Evolutionary conservation across 176 grass and related monocot species (phyloP).

Genomic region (Tuctoria greenei): DNA sequence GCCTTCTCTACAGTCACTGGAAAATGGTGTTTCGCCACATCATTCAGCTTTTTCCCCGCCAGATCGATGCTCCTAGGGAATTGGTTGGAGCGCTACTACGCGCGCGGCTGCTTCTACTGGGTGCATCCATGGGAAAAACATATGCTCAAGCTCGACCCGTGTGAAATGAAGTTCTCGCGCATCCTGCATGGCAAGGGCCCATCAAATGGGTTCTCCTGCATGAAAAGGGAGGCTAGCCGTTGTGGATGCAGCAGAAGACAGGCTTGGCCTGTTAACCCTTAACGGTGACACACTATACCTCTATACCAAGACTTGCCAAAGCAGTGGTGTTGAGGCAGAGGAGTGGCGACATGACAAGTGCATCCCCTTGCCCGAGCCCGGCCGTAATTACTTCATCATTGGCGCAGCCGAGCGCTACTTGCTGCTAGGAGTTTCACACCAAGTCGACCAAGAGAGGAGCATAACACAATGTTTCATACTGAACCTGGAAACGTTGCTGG

Average conservation of each 20-base stretch:
- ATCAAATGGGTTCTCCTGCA: no score
- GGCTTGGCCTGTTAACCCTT: neutral
- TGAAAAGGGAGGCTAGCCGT: no score
- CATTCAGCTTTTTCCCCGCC: neutral
- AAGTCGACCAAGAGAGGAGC: fast-evolving
- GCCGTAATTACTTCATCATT: neutral
- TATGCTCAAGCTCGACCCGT: slow-evolving; percentile 6
- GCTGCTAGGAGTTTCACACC: neutral
- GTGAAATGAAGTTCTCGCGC: slow-evolving; percentile 14
- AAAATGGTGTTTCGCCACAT: neutral
- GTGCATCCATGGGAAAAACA: neutral
- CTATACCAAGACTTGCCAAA: neutral
- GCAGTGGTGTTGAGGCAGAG: neutral
- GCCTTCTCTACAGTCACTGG: neutral
- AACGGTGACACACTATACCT: neutral
- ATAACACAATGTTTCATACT: neutral
- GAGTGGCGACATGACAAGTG: neutral
- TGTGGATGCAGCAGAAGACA: neutral
- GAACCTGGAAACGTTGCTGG: neutral
- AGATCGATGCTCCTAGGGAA: neutral
- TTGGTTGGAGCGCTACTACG: neutral
- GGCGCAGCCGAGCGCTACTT: neutral
- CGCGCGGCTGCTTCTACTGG: slow-evolving; percentile 16
- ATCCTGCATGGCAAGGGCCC: neutral
- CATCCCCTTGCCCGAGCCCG: neutral